phyloP scores from a whole-genome alignment of 2,329 filamentous ascomycete genomes.

The Pezicula neosporulosa region DNA sequence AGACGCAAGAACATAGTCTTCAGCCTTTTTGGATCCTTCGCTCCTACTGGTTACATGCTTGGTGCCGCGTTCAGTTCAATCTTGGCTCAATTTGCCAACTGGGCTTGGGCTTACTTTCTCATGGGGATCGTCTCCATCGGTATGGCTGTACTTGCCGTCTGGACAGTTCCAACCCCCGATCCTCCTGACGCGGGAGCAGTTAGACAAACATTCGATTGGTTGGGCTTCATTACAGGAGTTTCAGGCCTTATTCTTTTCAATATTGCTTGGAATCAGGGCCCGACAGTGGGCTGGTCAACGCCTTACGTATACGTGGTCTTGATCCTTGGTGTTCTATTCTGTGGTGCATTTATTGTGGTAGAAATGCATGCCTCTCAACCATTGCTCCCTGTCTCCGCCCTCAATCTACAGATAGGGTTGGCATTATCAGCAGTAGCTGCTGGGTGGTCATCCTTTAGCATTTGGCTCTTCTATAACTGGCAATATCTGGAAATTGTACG shows the following conservation, averaged over 20 bases:
- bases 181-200: background rate
- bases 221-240: background rate
- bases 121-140: slow-evolving; percentile 32
- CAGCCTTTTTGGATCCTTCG: slow-evolving; percentile 41
- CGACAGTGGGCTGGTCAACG: background rate
- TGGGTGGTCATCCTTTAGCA: slow-evolving; percentile 24
- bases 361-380: slow-evolving; percentile 45
- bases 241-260: background rate
- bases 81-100: slow-evolving; percentile 39
- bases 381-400: slow-evolving; percentile 52
- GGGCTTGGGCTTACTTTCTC: slow-evolving; percentile 48
- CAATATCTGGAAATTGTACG: slow-evolving; percentile 22
- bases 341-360: slow-evolving; percentile 51
- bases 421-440: slow-evolving; percentile 27
- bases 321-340: slow-evolving; percentile 51
- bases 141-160: background rate
- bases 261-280: background rate
- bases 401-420: slow-evolving; percentile 46
- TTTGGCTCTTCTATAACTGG: slow-evolving; percentile 25
- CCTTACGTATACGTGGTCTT: slow-evolving; percentile 36
- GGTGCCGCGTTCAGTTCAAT: slow-evolving; percentile 37
- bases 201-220: background rate
- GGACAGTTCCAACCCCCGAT: background rate
- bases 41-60: slow-evolving; percentile 40
- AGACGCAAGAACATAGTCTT: slow-evolving; percentile 38